phyloP scores from a whole-genome alignment of 108 stramenopile species.

The Fistulifera solaris region DNA sequence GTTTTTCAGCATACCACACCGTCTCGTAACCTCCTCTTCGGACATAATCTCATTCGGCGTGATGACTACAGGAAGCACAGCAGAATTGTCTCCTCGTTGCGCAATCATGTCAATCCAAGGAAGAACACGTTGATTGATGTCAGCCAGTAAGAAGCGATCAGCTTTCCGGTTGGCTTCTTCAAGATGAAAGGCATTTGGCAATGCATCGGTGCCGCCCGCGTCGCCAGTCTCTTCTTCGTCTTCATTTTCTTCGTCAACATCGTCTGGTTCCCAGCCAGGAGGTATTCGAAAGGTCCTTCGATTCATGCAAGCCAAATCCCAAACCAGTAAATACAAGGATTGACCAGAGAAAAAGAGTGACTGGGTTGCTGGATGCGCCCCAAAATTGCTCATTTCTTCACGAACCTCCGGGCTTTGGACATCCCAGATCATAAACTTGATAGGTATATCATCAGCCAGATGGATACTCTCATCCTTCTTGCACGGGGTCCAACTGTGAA shows the following conservation, averaged over 20 bases:
- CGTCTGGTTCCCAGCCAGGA: conserved; percentile 2
- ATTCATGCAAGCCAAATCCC: conserved; percentile 56
- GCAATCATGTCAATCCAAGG: conserved; percentile 68
- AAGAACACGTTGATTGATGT: conserved; percentile 63
- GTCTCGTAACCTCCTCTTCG: conserved; percentile 23
- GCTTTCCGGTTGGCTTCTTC: conserved; percentile 41
- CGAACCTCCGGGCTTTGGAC: conserved; percentile 17
- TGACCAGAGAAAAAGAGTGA: conserved; percentile 68
- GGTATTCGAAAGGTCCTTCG: conserved; percentile 7
- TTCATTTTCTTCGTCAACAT: conserved; percentile 20
- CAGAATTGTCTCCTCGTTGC: conserved; percentile 40
- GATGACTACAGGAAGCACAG: conserved; percentile 65
- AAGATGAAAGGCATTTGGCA: conserved; percentile 15
- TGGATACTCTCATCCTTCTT: conserved; percentile 1
- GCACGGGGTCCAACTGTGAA: conserved; percentile 33
- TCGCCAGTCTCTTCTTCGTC: conserved; percentile 33
- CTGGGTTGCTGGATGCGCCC: conserved; percentile 56
- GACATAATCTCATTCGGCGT: conserved; percentile 30
- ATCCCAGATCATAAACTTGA: conserved; percentile 41
- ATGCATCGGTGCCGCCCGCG: conserved; percentile 20
- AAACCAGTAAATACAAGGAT: conserved; percentile 62
- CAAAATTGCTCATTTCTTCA: conserved; percentile 23
- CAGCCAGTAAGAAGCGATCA: conserved; percentile 47
- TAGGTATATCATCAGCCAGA: not conserved
- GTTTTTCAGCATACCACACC: conserved; percentile 40